These are phyloP conservation scores for Erodium texanum DNA, from an alignment of 441 rosid species.

Conservation along the genomic window DNA sequence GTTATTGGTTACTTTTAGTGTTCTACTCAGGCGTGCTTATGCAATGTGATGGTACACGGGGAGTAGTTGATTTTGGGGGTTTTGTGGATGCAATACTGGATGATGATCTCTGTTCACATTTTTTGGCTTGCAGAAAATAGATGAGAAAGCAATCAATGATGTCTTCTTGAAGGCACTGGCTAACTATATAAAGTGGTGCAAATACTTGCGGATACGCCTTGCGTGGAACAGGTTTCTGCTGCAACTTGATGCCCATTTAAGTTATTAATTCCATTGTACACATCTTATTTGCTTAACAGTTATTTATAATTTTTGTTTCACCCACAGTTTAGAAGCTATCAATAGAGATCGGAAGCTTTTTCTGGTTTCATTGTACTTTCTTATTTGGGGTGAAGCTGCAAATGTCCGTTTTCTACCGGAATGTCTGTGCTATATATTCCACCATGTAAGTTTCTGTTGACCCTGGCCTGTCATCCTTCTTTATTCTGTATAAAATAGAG, in stretches of 20 bases:
- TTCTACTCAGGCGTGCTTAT: slow-evolving; percentile 9
- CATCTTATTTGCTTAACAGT: slow-evolving; percentile 6
- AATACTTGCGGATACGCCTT: slow-evolving; percentile 68
- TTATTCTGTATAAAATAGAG: not conserved
- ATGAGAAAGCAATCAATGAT: slow-evolving; percentile 88
- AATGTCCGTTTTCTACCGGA: slow-evolving; percentile 99
- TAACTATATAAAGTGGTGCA: slow-evolving; percentile 98
- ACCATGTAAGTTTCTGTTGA: slow-evolving; percentile 57
- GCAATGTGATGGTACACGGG: not conserved
- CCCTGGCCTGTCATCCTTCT: not conserved
- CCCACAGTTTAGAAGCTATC: slow-evolving; percentile 75
- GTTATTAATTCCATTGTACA: slow-evolving; percentile 14
- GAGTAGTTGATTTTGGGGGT: slow-evolving; percentile 5
- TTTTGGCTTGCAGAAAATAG: slow-evolving; percentile 55
- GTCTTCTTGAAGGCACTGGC: slow-evolving; percentile 89
- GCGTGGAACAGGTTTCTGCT: slow-evolving; percentile 71
- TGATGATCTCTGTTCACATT: not conserved
- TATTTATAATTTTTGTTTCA: slow-evolving; percentile 15
- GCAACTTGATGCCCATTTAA: slow-evolving; percentile 20
- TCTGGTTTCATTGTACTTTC: slow-evolving; percentile 85
- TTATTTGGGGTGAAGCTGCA: slow-evolving; percentile 99
- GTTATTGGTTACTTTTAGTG: slow-evolving; percentile 10
- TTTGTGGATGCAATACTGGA: slow-evolving; percentile 4
- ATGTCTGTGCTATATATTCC: slow-evolving; percentile 96
- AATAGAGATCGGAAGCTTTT: slow-evolving; percentile 86